phyloP scores from a whole-genome alignment of 2,329 filamentous ascomycete genomes.

The Claviceps purpurea region DNA sequence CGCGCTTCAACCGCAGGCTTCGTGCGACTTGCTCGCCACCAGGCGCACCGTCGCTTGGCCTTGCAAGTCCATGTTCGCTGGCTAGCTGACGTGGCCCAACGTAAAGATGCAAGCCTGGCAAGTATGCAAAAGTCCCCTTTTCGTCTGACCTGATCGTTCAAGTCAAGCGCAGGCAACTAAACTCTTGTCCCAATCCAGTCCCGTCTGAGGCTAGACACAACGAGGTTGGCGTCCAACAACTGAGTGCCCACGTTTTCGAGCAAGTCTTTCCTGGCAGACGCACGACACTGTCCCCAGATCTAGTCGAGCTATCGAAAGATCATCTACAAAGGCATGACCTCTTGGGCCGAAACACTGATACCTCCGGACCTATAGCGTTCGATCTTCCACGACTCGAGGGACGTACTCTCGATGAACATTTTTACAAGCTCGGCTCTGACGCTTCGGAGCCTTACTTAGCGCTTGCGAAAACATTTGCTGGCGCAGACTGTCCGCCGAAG shows the following conservation, averaged over 20 bases:
- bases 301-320: slow-evolving; percentile 68
- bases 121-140: slow-evolving; percentile 20
- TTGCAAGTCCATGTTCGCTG: slow-evolving; percentile 29
- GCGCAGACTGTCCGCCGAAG: slow-evolving; percentile 42
- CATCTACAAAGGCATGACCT: slow-evolving; percentile 79
- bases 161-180: background rate
- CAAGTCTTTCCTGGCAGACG: slow-evolving; percentile 61
- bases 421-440: slow-evolving; percentile 75
- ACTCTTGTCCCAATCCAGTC: slow-evolving; percentile 17
- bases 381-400: slow-evolving; percentile 73
- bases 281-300: slow-evolving; percentile 48
- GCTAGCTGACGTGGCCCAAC: slow-evolving; percentile 24
- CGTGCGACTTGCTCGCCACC: slow-evolving; percentile 36
- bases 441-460: slow-evolving; percentile 73
- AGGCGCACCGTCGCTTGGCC: slow-evolving; percentile 24
- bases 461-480: slow-evolving; percentile 61
- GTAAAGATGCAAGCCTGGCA: slow-evolving; percentile 20
- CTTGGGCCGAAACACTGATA: slow-evolving; percentile 79
- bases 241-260: slow-evolving; percentile 68
- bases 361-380: slow-evolving; percentile 63
- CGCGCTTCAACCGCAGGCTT: slow-evolving; percentile 32
- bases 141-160: background rate
- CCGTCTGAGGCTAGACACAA: slow-evolving; percentile 60
- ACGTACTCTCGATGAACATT: slow-evolving; percentile 80
- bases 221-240: slow-evolving; percentile 86